Evolutionary conservation across 164 flowering plant species (phyloP).

Genomic region (Kalanchoe fedtschenkoi): DNA sequence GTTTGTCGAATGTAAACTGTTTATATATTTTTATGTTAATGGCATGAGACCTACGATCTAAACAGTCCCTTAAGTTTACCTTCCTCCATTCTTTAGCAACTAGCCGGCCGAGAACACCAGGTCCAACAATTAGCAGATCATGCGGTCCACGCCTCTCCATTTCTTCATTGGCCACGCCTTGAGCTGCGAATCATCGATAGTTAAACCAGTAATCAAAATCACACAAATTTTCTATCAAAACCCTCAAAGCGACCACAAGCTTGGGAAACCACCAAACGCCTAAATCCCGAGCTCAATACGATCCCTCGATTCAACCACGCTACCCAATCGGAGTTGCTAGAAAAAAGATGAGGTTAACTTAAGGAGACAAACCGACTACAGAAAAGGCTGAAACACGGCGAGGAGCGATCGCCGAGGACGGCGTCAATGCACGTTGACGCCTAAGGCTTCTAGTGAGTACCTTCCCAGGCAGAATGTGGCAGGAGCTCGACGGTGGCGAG

Average conservation of each 20-base stretch:
- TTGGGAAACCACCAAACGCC: no score
- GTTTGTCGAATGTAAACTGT: neutral
- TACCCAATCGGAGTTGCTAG: neutral
- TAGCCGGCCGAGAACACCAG: constrained; percentile 84
- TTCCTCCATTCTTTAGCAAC: constrained; percentile 76
- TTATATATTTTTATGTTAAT: neutral
- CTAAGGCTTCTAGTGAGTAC: neutral
- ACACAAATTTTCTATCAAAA: no score
- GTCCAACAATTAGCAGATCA: constrained; percentile 77
- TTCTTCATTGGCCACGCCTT: constrained; percentile 27
- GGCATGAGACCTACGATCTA: neutral
- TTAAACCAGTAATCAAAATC: neutral
- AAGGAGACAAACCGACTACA: neutral
- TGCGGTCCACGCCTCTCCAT: constrained; percentile 32
- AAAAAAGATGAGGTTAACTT: neutral
- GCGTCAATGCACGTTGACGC: neutral
- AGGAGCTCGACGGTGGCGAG: neutral
- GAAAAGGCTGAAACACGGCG: neutral
- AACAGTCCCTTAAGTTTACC: constrained; percentile 23
- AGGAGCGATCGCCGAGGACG: neutral
- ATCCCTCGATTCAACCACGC: no score
- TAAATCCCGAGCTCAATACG: no score
- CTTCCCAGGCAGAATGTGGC: neutral
- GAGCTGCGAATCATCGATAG: constrained; percentile 2
- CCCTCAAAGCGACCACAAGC: no score